Evolutionary conservation across 2,329 filamentous ascomycete species (phyloP).

Genomic region (Pyricularia grisea): DNA sequence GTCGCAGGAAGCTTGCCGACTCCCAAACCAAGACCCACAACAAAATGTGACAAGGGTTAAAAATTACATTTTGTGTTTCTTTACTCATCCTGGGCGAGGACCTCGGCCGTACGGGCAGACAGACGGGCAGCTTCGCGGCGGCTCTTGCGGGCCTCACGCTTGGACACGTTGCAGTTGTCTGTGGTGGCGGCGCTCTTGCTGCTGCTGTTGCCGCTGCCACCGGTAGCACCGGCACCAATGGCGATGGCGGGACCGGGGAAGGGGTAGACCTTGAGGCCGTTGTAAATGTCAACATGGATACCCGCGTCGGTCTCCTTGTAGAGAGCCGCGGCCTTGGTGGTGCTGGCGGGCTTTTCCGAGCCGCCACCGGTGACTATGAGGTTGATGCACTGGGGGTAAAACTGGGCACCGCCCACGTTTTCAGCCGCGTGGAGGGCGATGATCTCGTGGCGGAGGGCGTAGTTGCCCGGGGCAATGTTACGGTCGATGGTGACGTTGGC

Average conservation of each 20-base stretch:
- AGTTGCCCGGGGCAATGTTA: constrained; percentile 16
- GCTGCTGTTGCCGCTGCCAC: neutral
- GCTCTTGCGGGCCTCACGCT: neutral
- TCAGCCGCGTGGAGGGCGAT: constrained; percentile 31
- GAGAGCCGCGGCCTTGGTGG: constrained; percentile 16
- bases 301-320: constrained; percentile 29
- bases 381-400: constrained; percentile 21
- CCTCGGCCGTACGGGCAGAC: neutral
- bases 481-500: constrained; percentile 22
- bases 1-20: too few species aligned
- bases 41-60: neutral
- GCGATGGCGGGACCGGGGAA: constrained; percentile 2
- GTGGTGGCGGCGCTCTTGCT: neutral
- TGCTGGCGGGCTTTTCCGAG: constrained; percentile 9
- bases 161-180: neutral
- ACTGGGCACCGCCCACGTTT: constrained; percentile 15
- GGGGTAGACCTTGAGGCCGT: constrained; percentile 1
- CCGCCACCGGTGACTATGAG: constrained; percentile 16
- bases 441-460: constrained; percentile 33
- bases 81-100: neutral
- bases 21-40: too few species aligned
- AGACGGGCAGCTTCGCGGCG: neutral
- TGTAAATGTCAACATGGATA: constrained; percentile 31
- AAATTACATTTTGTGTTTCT: neutral
- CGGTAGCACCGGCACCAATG: too few species aligned